Percentiles rank a stretch among this genome's conserved stretches.
Conservation (phyloP, 805 yeast species). For the Wickerhamiella nectarea region DNA sequence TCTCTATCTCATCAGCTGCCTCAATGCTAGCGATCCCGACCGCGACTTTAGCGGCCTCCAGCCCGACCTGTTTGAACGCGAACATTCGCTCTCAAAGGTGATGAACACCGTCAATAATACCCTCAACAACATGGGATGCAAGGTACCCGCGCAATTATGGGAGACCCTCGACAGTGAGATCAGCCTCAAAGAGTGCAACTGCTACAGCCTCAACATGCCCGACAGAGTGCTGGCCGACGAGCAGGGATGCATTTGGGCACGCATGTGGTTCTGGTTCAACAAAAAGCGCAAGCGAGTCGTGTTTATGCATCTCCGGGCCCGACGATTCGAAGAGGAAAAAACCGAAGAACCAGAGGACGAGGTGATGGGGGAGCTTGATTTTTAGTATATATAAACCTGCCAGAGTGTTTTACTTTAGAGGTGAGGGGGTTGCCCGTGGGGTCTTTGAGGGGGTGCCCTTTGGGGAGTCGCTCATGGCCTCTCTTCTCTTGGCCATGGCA, state of each 20-base stretch:
- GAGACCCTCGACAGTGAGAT: constrained; percentile 73
- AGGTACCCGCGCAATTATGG: constrained; percentile 63
- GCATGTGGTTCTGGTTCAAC: constrained; percentile 85
- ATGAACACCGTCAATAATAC: constrained; percentile 61
- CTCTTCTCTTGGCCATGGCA: not conserved
- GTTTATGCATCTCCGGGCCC: constrained; percentile 49
- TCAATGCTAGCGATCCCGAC: constrained; percentile 89
- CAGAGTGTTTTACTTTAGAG: too few relatives aligned
- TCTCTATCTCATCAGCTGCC: constrained; percentile 77
- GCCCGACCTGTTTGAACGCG: constrained; percentile 61
- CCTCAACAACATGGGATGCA: constrained; percentile 41
- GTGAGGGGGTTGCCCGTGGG: not conserved
- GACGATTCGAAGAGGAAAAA: constrained; percentile 23
- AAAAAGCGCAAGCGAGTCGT: constrained; percentile 87
- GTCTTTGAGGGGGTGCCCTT: not conserved
- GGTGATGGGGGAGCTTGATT: constrained; percentile 13
- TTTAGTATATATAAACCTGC: not conserved
- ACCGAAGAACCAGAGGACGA: constrained; percentile 29
- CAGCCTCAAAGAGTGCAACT: constrained; percentile 43
- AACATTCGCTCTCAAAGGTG: constrained; percentile 26
- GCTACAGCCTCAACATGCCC: constrained; percentile 31
- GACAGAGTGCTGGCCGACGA: constrained; percentile 47
- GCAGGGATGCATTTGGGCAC: constrained; percentile 52
- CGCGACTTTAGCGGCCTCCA: constrained; percentile 82
- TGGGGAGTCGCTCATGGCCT: too few relatives aligned